These are phyloP conservation scores for Solanum tacnaense DNA, from an alignment of 257 asterid species.

Conservation along the genomic window DNA sequence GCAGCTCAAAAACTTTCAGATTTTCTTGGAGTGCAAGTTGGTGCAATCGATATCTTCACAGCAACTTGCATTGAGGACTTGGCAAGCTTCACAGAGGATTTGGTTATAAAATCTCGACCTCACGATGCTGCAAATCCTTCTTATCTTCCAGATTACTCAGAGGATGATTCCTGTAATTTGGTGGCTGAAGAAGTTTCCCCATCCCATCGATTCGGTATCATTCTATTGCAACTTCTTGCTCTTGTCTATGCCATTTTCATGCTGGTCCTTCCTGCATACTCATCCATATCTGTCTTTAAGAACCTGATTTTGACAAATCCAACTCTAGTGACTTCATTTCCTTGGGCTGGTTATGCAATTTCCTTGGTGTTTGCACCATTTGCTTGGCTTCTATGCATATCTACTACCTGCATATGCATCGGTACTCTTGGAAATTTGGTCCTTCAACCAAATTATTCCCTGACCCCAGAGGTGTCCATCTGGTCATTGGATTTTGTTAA, in stretches of 20 bases:
- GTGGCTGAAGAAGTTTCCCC: slow-evolving; percentile 39
- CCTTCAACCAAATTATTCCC: slow-evolving; percentile 60
- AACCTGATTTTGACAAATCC: slow-evolving; percentile 19
- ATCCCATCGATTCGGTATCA: slow-evolving; percentile 26
- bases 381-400: slow-evolving; percentile 63
- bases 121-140: slow-evolving; percentile 10
- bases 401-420: slow-evolving; percentile 42
- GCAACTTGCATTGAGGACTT: slow-evolving; percentile 75
- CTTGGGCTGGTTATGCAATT: slow-evolving; percentile 27
- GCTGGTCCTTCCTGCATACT: slow-evolving; percentile 52
- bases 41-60: slow-evolving; percentile 83
- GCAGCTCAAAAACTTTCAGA: slow-evolving; percentile 90
- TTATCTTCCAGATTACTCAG: slow-evolving; percentile 16
- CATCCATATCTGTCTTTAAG: slow-evolving; percentile 30
- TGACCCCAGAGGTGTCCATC: slow-evolving; percentile 39
- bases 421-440: slow-evolving; percentile 57
- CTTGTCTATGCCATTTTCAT: slow-evolving; percentile 38
- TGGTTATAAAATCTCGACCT: slow-evolving; percentile 45
- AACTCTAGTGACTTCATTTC: slow-evolving; percentile 9
- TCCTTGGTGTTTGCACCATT: slow-evolving; percentile 44
- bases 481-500: slow-evolving; percentile 55
- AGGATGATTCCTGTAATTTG: slow-evolving; percentile 26
- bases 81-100: slow-evolving; percentile 57
- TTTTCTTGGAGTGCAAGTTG: slow-evolving; percentile 71
- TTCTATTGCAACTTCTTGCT: slow-evolving; percentile 41